Evolutionary conservation across 1,139 yeast species (phyloP).

Genomic region (Kodamaea alishanica): DNA sequence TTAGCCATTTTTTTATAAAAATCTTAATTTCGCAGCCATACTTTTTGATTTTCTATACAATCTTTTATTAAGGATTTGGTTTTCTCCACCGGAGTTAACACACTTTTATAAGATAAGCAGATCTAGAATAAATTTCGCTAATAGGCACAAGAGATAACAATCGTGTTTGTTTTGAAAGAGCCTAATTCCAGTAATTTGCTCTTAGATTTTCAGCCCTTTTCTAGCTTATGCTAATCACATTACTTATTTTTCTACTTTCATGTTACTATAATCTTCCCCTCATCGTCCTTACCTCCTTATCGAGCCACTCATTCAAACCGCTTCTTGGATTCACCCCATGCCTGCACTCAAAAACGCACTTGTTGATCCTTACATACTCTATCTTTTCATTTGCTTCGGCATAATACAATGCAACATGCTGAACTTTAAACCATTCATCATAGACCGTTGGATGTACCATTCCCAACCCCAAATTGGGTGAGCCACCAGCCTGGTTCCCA

Average conservation of each 20-base stretch:
- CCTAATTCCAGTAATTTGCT: too few relatives aligned
- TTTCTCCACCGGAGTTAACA: too few relatives aligned
- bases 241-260: not conserved
- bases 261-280: not conserved
- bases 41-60: too few relatives aligned
- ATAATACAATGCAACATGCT: constrained; percentile 47
- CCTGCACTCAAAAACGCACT: constrained; percentile 31
- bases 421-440: constrained; percentile 58
- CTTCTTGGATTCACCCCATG: constrained; percentile 35
- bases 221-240: too few relatives aligned
- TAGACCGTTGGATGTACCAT: constrained; percentile 52
- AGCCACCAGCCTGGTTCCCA: constrained; percentile 52
- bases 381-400: constrained; percentile 25
- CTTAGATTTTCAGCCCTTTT: too few relatives aligned
- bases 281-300: constrained; percentile 18
- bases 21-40: too few relatives aligned
- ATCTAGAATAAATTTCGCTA: too few relatives aligned
- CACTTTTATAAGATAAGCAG: too few relatives aligned
- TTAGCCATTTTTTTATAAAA: too few relatives aligned
- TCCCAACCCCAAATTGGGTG: constrained; percentile 54
- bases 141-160: too few relatives aligned
- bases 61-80: too few relatives aligned
- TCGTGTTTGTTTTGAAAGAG: too few relatives aligned
- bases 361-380: constrained; percentile 43
- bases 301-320: constrained; percentile 45